Conservation (phyloP, 176 grass and related monocot genomes). For the Thinopyrum elongatum region DNA sequence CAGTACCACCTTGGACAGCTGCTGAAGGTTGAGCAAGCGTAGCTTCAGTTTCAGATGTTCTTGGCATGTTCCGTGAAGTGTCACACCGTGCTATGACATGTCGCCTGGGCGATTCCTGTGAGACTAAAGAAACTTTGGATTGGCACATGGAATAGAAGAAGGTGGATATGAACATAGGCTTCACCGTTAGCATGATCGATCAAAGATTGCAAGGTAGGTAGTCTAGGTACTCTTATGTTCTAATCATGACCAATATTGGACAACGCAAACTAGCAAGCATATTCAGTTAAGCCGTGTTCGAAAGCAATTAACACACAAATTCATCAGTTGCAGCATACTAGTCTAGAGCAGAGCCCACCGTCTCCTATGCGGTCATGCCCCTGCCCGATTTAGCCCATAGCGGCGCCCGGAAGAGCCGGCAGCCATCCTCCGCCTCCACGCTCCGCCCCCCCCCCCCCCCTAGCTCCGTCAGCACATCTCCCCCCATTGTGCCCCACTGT, state of each 20-base stretch:
- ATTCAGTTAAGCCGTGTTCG: background rate
- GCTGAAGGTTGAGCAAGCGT: slow-evolving; percentile 7
- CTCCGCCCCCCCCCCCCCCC: background rate
- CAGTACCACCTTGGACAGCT: background rate
- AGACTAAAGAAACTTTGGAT: slow-evolving; percentile 6
- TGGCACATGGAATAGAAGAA: background rate
- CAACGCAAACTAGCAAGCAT: background rate
- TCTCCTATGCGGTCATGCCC: background rate
- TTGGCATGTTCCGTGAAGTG: background rate
- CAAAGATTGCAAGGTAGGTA: too few relatives aligned
- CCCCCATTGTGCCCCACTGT: background rate
- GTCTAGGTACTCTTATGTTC: too few relatives aligned
- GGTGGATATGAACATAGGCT: background rate
- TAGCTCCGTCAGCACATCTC: background rate
- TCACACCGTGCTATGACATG: slow-evolving; percentile 11
- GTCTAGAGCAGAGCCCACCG: background rate
- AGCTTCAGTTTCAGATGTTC: slow-evolving; percentile 16
- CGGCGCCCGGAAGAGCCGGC: background rate
- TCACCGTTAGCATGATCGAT: background rate
- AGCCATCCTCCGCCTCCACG: background rate
- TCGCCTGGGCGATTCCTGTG: slow-evolving; percentile 14
- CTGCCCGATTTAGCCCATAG: background rate
- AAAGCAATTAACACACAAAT: background rate
- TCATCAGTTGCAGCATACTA: background rate
- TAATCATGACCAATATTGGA: background rate